A percentile compares a stretch with the other conserved stretches of the same genome.
Conservation (phyloP, 2,329 filamentous ascomycete genomes). For the Fusarium graminum region DNA sequence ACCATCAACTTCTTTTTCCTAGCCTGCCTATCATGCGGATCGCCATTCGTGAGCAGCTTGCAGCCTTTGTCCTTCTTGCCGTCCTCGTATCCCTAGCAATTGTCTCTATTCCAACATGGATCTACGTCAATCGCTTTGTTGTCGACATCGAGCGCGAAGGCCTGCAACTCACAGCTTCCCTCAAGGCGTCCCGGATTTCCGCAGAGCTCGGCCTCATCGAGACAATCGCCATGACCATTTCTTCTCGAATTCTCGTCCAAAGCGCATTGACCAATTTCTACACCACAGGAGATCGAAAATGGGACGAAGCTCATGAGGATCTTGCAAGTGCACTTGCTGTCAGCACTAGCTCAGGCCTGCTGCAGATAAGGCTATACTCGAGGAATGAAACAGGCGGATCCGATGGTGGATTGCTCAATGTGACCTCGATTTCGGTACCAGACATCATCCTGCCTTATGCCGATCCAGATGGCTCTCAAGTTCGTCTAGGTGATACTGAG, state of each 20-base stretch:
- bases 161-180: slow-evolving; percentile 82
- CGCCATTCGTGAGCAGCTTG: slow-evolving; percentile 89
- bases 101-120: slow-evolving; percentile 81
- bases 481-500: slow-evolving; percentile 71
- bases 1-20: slow-evolving; percentile 37
- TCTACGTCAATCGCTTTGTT: slow-evolving; percentile 69
- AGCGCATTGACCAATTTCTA: slow-evolving; percentile 65
- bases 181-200: slow-evolving; percentile 86
- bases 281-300: slow-evolving; percentile 66
- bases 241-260: slow-evolving; percentile 74
- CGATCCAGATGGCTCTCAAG: slow-evolving; percentile 67
- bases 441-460: slow-evolving; percentile 73
- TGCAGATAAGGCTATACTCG: slow-evolving; percentile 81
- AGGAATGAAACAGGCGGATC: slow-evolving; percentile 70
- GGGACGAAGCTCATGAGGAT: slow-evolving; percentile 71
- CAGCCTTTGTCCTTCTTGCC: slow-evolving; percentile 79
- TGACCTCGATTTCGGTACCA: slow-evolving; percentile 65
- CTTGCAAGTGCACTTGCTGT: slow-evolving; percentile 77
- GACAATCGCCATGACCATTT: slow-evolving; percentile 78
- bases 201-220: slow-evolving; percentile 84
- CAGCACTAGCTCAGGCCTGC: slow-evolving; percentile 67
- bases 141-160: slow-evolving; percentile 67
- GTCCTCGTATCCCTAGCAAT: slow-evolving; percentile 81
- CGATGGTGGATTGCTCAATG: slow-evolving; percentile 70
- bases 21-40: slow-evolving; percentile 74